phyloP scores from a whole-genome alignment of 768 basidiomycete species.

The Amyloporia xantha region DNA sequence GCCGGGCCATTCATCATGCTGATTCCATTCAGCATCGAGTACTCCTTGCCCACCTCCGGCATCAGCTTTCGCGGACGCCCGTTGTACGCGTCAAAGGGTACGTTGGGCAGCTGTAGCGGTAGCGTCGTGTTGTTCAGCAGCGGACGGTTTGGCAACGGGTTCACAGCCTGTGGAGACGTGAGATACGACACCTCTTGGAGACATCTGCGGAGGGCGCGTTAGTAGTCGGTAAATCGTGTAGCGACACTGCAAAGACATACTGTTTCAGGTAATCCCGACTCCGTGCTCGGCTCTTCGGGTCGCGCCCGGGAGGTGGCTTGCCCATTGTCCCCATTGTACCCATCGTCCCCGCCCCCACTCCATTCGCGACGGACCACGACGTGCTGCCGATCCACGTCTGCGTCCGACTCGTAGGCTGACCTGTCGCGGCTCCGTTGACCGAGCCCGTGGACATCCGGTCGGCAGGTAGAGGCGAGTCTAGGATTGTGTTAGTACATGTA shows the following conservation, averaged over 20 bases:
- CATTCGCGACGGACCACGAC: slow-evolving; percentile 40
- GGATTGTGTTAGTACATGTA: slow-evolving; percentile 12
- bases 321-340: slow-evolving; percentile 43
- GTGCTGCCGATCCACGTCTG: slow-evolving; percentile 49
- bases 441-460: slow-evolving; percentile 44
- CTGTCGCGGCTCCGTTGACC: slow-evolving; percentile 48
- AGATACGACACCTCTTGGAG: slow-evolving; percentile 97
- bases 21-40: slow-evolving; percentile 56
- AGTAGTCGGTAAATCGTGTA: not conserved
- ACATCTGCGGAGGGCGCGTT: slow-evolving; percentile 61
- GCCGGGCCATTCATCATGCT: slow-evolving; percentile 45
- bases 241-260: slow-evolving; percentile 34
- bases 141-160: slow-evolving; percentile 87
- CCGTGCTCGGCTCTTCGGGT: slow-evolving; percentile 92
- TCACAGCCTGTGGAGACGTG: slow-evolving; percentile 95
- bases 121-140: slow-evolving; percentile 60
- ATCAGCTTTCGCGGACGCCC: slow-evolving; percentile 77
- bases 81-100: slow-evolving; percentile 70
- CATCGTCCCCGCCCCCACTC: slow-evolving; percentile 37
- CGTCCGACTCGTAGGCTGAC: slow-evolving; percentile 41
- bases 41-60: slow-evolving; percentile 71
- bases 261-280: slow-evolving; percentile 98
- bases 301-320: slow-evolving; percentile 74
- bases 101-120: slow-evolving; percentile 61
- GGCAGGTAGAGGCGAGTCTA: slow-evolving; percentile 68